A percentile compares a stretch with the other conserved stretches of the same genome.
These are phyloP conservation scores for Backusella sp. DNA, from an alignment of 192 early-diverging fungal genomes.

Conservation along the genomic window DNA sequence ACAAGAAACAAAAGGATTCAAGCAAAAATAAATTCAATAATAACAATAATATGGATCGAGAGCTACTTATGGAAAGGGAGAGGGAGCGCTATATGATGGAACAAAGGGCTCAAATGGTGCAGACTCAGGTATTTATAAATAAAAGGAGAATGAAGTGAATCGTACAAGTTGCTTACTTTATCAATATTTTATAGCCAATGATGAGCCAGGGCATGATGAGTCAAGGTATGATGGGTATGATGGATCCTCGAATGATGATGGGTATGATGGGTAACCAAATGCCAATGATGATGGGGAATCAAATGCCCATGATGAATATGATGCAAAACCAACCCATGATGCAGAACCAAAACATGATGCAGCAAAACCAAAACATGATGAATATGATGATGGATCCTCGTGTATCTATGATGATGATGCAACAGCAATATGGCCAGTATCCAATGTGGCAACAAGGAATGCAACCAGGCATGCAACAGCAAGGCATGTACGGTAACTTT, in stretches of 20 bases:
- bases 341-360: conserved; percentile 1
- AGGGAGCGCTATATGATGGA: conserved; percentile 32
- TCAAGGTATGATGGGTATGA: conserved; percentile 17
- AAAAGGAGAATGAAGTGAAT: neutral
- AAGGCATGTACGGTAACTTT: conserved; percentile 17
- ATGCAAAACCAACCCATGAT: conserved; percentile 6
- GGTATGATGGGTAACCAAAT: neutral
- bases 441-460: conserved; percentile 15
- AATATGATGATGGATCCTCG: conserved; percentile 28
- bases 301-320: conserved; percentile 8
- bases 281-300: neutral
- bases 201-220: neutral
- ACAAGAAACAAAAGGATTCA: conserved; percentile 27
- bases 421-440: conserved; percentile 8
- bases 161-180: neutral
- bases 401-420: conserved; percentile 16
- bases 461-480: neutral
- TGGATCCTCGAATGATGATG: neutral
- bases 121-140: neutral
- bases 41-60: conserved; percentile 19
- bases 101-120: conserved; percentile 27
- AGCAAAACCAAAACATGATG: conserved; percentile 8
- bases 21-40: conserved; percentile 14
- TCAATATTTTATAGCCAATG: neutral
- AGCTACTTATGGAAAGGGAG: conserved; percentile 30